phyloP scores from a whole-genome alignment of 2,329 filamentous ascomycete species.

The Berkeleyomyces basicola region DNA sequence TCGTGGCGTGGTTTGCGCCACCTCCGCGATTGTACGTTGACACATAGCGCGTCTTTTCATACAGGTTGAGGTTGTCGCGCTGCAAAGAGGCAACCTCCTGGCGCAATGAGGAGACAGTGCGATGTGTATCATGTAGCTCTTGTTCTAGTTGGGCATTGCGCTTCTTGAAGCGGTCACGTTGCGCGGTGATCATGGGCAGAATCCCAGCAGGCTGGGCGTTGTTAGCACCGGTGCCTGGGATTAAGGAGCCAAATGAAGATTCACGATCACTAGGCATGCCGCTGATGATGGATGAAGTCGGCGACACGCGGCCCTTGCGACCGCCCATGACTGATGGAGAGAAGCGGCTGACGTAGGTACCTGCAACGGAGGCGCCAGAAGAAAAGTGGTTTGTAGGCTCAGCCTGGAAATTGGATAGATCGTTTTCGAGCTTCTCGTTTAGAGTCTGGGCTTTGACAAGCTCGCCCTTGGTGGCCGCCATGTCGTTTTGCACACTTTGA shows the following conservation, averaged over 20 bases:
- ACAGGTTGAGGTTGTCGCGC: constrained; percentile 88
- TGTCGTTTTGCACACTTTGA: constrained; percentile 64
- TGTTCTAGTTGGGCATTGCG: constrained; percentile 81
- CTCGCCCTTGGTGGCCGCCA: constrained; percentile 69
- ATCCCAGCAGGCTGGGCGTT: constrained; percentile 45
- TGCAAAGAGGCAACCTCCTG: constrained; percentile 85
- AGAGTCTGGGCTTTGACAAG: constrained; percentile 71
- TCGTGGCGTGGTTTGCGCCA: constrained; percentile 25
- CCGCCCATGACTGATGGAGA: constrained; percentile 44
- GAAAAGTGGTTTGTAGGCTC: constrained; percentile 61
- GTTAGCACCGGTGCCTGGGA: constrained; percentile 32
- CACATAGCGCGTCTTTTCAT: constrained; percentile 94
- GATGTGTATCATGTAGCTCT: constrained; percentile 72
- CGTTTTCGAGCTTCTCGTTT: constrained; percentile 79
- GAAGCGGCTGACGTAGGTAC: constrained; percentile 72
- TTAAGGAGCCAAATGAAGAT: constrained; percentile 38
- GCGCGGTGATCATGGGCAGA: constrained; percentile 93
- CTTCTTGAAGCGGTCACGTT: constrained; percentile 96
- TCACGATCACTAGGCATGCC: constrained; percentile 45
- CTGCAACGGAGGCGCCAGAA: constrained; percentile 79
- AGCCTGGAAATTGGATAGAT: constrained; percentile 73
- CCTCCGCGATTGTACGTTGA: constrained; percentile 69
- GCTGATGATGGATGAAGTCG: constrained; percentile 94
- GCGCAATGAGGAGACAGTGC: constrained; percentile 66
- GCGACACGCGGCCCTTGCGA: constrained; percentile 57